Evolutionary conservation across 1,139 yeast species (phyloP), one percentile per base, ranked within the genome.

Genomic region (Nakaseomyces delphensis): DNA sequence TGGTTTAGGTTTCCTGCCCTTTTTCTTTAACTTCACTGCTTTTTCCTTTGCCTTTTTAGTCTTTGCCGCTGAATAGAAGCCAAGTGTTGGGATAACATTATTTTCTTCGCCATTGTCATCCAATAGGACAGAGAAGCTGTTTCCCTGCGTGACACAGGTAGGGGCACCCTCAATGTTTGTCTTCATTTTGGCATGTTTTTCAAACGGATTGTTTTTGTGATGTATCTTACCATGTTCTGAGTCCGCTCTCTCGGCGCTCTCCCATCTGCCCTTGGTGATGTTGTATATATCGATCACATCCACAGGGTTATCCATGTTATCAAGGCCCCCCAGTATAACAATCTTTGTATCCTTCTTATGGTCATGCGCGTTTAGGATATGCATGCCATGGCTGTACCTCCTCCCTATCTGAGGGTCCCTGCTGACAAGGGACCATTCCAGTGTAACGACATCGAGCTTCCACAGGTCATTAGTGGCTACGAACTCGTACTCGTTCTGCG

Each of bases 391-490:
- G 45, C 73, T 71, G 55, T 62, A 80, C 40, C 86, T 65, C 15
- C 66, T 53, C 0, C 61, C 48, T 4, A 55, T 48, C 3, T 60
- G 60, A 1, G 64, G 56, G 39, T 66, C 77, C 45, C 66, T 70
- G 45, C 71, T 71, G 14, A 27, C 9, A 7, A 20, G 10, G 3
- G 40, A 20, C 87, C 89, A 81, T 15, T 59, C 57, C 41, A 66
- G 66, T 2, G 69, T 59, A 33, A 67, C 71, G 37, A 78, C 59
- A 56, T 79, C 72, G 49, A 79, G 75, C 48, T 71, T 72, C 89
- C 91, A 83, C 18, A 80, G 60, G 50, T 82, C 91, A 51, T 79
- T 79, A 14, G 70, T 53, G 0, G 83, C 75, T 2, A 64, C 62
- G 18, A 79, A 57, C 31, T 63, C 61, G 43, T 61, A 60, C 10